phyloP scores from a whole-genome alignment of 2,329 filamentous ascomycete species.

The Fusarium goolgardi region DNA sequence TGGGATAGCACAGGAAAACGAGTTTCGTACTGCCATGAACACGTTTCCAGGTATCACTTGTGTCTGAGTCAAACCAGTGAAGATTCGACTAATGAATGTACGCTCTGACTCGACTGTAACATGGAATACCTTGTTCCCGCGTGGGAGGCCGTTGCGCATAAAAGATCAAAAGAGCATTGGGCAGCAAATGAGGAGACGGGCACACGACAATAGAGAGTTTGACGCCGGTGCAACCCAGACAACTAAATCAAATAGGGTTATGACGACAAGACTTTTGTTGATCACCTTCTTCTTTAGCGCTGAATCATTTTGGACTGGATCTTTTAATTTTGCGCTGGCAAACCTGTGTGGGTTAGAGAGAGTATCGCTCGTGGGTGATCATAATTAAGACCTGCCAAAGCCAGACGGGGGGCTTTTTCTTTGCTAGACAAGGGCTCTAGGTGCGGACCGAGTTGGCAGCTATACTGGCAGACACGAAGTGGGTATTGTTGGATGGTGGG shows the following conservation, averaged over 20 bases:
- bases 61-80: neutral
- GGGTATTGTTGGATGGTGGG: neutral
- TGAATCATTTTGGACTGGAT: too few species aligned
- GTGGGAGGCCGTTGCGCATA: constrained; percentile 1
- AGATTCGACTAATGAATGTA: neutral
- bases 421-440: neutral
- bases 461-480: neutral
- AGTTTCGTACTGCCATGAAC: neutral
- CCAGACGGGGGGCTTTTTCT: neutral
- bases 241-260: constrained; percentile 7
- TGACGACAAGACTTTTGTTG: constrained; percentile 26
- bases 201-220: constrained; percentile 3
- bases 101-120: neutral
- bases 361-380: neutral
- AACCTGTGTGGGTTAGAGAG: neutral
- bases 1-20: neutral
- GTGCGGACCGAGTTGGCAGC: neutral
- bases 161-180: neutral
- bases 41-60: neutral
- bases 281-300: neutral
- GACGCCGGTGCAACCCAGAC: neutral
- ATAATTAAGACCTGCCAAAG: constrained; percentile 22
- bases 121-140: neutral
- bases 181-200: neutral
- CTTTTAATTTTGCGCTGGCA: neutral